These are phyloP conservation scores for Grosmannia clavigera DNA, from an alignment of 2,329 filamentous ascomycete species.

Conservation along the genomic window DNA sequence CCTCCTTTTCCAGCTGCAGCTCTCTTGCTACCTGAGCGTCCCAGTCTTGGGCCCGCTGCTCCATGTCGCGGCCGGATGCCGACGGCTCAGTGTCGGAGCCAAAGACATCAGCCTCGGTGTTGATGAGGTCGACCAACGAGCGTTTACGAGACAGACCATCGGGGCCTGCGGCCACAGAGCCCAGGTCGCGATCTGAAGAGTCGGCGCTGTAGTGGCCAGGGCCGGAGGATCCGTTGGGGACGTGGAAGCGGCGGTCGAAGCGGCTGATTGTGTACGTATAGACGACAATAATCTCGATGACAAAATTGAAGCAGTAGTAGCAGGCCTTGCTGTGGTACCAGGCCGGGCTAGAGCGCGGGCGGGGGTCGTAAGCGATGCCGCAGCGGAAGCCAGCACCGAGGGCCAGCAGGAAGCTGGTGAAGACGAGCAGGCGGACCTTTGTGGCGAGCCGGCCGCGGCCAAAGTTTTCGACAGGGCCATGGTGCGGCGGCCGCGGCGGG, in stretches of 20 bases:
- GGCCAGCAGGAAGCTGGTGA: constrained; percentile 46
- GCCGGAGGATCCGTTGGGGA: constrained; percentile 56
- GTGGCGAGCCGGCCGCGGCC: constrained; percentile 53
- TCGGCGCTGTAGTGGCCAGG: constrained; percentile 35
- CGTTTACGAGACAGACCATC: background rate
- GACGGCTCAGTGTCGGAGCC: constrained; percentile 5
- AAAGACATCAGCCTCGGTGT: constrained; percentile 15
- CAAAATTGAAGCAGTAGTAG: constrained; percentile 74
- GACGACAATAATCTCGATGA: constrained; percentile 59
- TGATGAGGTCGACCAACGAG: constrained; percentile 10
- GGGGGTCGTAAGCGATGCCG: constrained; percentile 41
- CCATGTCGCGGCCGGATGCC: background rate
- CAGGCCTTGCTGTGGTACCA: constrained; percentile 60
- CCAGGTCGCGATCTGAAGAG: background rate
- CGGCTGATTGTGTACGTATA: constrained; percentile 52
- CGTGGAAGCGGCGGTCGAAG: constrained; percentile 63
- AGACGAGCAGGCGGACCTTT: constrained; percentile 53
- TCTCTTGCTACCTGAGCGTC: background rate
- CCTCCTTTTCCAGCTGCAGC: background rate
- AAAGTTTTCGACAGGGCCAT: constrained; percentile 40
- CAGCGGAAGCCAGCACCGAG: constrained; percentile 59
- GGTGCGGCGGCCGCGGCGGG: constrained; percentile 13
- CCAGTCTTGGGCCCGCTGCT: background rate
- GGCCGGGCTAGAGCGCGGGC: constrained; percentile 40
- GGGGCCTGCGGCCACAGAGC: background rate